Base-by-base conservation (phyloP, 805 yeast species). In the Lipomyces yamanashiensis region DNA sequence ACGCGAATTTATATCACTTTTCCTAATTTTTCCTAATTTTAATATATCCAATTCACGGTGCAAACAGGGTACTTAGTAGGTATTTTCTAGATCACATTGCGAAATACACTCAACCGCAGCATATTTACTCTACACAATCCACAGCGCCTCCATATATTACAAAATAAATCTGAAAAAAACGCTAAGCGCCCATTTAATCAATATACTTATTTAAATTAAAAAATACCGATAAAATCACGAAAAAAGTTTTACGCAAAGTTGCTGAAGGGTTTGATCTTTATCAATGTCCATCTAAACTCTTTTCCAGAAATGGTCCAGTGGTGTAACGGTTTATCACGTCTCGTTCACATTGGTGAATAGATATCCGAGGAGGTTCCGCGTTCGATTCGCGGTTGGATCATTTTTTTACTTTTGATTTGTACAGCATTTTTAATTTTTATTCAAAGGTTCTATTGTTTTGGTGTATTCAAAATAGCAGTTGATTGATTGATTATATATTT, bases 311-410 rank as follows among this genome's bases (percentile, higher is more conserved):
- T 59, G 67, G 67, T 63, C 67, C 66, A 63, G 67, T 63, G 67
- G 67, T 63, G 67, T 63, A 63, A 63, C 67, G 67, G 67, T 64
- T 64, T 62, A 64, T 61, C 66, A 62, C 66, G 67, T 64, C 67
- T 64, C 67, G 67, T 64, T 64, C 67, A 64, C 67, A 64, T 17
- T 41, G 21, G 61, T 64, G 67, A 51, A 47, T 67, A 48, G 49
- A 62, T 62, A 56, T 62, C 67, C 67, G 67, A 64, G 67, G 67
- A 64, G 67, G 67, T 62, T 64, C 67, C 67, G 67, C 67, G 67
- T 64, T 64, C 67, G 67, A 64, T 64, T 64, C 67, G 67, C 67
- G 67, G 67, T 62, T 64, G 67, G 66, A 64, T 64, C 67, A 63
- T 21, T 50, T 51, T 50, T 48, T 47, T 47, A 8, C 13, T 43